Evolutionary conservation across 1,139 yeast species (phyloP), one percentile per base, ranked within the genome.

Genomic region (Schwanniomyces etchellsii): DNA sequence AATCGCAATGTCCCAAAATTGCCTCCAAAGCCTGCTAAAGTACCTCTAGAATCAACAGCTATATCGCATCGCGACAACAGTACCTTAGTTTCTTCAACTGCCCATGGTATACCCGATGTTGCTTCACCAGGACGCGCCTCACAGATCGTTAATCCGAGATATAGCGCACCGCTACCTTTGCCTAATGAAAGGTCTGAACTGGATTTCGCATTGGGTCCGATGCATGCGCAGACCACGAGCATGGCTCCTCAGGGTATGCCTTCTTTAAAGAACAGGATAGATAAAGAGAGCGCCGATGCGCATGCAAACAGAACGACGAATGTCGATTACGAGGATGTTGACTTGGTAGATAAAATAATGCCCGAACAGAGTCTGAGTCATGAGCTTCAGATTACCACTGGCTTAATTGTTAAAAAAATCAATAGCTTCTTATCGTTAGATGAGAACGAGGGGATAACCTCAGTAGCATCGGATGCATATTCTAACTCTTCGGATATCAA

Each of bases 121-220:
- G 5, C 16, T 5, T 5, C 16, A 12, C n/a, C 27, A 24, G 16
- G n/a, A 5, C 12, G 14, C 6, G 11, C 27, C 14, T 10, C 5
- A 7, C 5, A 7, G 14, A 11, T 5, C 5, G 16, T 13, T 6
- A 24, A 24, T 11, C 5, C 27, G 22, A 57, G 55, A 30, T 62
- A 62, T 39, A 61, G 50, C 33, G 32, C 50, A 1, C 67, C 70
- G 5, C 44, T 59, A 15, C 64, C 70, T 2, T 41, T 62, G 25
- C 66, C 71, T 27, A 27, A 29, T 33, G 36, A 33, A 28, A 16
- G 26, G 16, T 12, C 33, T 18, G 16, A 14, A 13, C 10, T 11
- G n/a, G 11, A 11, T 14, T 13, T 7, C 11, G 16, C 27, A 12
- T 14, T 14, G 10, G 14, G 14, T 22, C 24, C 24, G 7, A 11